Conservation (phyloP, 106 monocot genomes). For the Allium sativum region DNA sequence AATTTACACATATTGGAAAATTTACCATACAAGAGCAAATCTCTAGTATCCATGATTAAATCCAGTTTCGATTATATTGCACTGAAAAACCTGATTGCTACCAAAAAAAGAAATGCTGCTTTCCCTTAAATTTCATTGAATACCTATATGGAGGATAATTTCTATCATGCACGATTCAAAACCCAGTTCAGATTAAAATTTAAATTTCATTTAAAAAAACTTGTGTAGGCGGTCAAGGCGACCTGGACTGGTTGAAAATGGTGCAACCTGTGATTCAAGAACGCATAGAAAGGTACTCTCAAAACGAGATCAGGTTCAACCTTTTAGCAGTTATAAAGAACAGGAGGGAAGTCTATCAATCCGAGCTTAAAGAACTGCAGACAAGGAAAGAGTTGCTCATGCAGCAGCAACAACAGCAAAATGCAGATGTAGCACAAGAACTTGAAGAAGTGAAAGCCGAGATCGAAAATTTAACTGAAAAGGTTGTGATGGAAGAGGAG, state of each 20-base stretch:
- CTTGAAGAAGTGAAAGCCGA: slow-evolving; percentile 54
- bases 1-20: too few relatives aligned
- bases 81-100: too few relatives aligned
- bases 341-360: slow-evolving; percentile 70
- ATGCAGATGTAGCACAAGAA: slow-evolving; percentile 24
- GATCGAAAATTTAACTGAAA: slow-evolving; percentile 62
- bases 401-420: slow-evolving; percentile 16
- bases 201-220: too few relatives aligned
- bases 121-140: too few relatives aligned
- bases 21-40: too few relatives aligned
- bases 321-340: slow-evolving; percentile 91
- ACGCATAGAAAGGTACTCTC: slow-evolving; percentile 78
- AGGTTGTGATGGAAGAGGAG: slow-evolving; percentile 94
- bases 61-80: too few relatives aligned
- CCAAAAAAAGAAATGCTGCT: too few relatives aligned
- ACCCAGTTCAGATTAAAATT: too few relatives aligned
- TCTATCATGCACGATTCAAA: too few relatives aligned
- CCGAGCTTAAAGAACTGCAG: slow-evolving; percentile 91
- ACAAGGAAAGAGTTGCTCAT: slow-evolving; percentile 67
- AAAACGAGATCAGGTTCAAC: slow-evolving; percentile 90
- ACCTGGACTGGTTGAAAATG: slow-evolving; percentile 68
- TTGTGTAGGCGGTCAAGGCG: slow-evolving; percentile 28
- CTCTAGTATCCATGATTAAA: too few relatives aligned
- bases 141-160: too few relatives aligned
- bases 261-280: slow-evolving; percentile 94